Percentiles rank a stretch among this genome's conserved stretches.
These are phyloP conservation scores for Phoma herbarum DNA, from an alignment of 2,329 filamentous ascomycete species.

Conservation along the genomic window DNA sequence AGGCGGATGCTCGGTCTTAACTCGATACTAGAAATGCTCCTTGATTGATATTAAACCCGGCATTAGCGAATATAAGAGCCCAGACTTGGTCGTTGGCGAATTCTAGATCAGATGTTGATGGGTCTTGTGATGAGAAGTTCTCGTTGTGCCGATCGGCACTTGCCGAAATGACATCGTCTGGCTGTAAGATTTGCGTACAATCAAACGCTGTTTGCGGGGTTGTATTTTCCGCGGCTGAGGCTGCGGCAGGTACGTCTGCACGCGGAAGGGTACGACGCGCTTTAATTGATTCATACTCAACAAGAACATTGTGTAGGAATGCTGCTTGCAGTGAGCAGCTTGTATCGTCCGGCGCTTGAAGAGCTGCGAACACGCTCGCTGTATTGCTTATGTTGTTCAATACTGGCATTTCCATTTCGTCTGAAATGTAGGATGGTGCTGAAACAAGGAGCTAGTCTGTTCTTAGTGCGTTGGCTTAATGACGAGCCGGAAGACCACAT, in stretches of 20 bases:
- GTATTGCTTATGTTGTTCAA: not conserved
- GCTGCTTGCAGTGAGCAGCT: conserved; percentile 4
- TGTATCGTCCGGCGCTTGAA: not conserved
- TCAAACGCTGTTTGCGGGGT: not conserved
- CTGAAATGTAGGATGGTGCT: conserved; percentile 2
- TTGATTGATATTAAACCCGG: conserved; percentile 14
- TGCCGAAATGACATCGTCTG: not conserved
- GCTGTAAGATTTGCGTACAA: too few species aligned
- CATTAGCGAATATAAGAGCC: conserved; percentile 2
- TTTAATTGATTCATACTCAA: conserved; percentile 1
- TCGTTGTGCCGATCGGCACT: not conserved
- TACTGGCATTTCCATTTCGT: conserved; percentile 1
- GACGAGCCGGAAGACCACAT: not conserved
- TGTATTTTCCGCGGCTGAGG: not conserved
- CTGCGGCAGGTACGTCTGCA: not conserved
- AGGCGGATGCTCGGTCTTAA: not conserved
- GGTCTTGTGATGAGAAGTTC: not conserved
- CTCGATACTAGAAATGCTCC: not conserved
- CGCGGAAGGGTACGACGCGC: not conserved
- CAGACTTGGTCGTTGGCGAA: not conserved
- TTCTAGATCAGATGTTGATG: not conserved
- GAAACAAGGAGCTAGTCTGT: conserved; percentile 1
- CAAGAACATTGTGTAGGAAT: not conserved
- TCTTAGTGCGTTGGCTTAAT: not conserved
- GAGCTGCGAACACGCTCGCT: not conserved